phyloP scores from a whole-genome alignment of 177 flowering plant species.

The Vitis hybrid region DNA sequence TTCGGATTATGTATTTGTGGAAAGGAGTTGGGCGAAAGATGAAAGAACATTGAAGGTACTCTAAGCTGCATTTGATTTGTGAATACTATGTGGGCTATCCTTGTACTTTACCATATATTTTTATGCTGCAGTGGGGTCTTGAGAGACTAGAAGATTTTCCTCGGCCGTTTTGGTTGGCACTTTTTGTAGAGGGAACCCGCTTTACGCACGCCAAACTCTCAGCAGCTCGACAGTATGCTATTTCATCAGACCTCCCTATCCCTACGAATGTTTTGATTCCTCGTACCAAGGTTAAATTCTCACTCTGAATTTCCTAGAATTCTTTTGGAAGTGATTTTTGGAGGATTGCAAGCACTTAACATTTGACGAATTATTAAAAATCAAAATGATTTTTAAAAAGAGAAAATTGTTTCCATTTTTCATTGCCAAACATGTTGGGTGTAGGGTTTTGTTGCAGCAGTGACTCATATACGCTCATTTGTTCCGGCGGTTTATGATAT shows the following conservation, averaged over 20 bases:
- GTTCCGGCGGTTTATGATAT: conserved; percentile 93
- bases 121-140: conserved; percentile 62
- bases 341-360: too few species aligned
- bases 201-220: conserved; percentile 82
- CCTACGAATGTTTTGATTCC: conserved; percentile 94
- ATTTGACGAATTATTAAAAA: too few species aligned
- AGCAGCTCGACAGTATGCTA: conserved; percentile 94
- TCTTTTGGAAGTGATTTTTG: too few species aligned
- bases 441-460: conserved; percentile 94
- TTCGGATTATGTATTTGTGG: conserved; percentile 86
- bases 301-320: neutral
- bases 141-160: conserved; percentile 73
- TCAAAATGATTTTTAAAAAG: too few species aligned
- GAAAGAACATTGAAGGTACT: conserved; percentile 83
- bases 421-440: conserved; percentile 2
- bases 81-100: too few species aligned
- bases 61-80: neutral
- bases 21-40: conserved; percentile 92
- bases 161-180: conserved; percentile 90
- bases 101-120: too few species aligned
- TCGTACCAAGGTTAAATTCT: conserved; percentile 80
- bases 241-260: conserved; percentile 66
- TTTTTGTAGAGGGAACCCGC: conserved; percentile 98
- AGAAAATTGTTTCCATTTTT: too few species aligned
- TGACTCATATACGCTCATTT: conserved; percentile 74